Conservation (phyloP, 768 basidiomycete genomes). For the Mycena latifolia region DNA sequence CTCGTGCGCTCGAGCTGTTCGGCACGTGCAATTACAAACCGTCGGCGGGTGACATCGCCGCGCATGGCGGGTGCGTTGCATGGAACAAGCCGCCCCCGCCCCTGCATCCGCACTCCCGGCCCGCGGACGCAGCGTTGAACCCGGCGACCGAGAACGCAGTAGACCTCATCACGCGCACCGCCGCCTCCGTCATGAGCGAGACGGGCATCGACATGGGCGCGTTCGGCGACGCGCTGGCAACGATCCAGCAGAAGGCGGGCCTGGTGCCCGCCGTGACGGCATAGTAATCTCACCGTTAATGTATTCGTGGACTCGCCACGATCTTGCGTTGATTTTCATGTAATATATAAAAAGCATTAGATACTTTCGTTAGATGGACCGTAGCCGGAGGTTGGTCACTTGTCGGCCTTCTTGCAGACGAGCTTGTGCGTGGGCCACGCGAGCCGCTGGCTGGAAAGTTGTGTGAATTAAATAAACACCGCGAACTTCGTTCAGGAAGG, state of each 20-base stretch:
- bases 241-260: constrained; percentile 25
- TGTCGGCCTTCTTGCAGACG: constrained; percentile 33
- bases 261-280: not conserved
- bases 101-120: not conserved
- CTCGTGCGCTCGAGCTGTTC: constrained; percentile 60
- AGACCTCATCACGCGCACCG: constrained; percentile 23
- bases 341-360: not conserved
- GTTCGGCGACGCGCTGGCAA: constrained; percentile 23
- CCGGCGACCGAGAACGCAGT: not conserved
- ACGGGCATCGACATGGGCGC: constrained; percentile 28
- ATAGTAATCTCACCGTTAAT: too few species aligned
- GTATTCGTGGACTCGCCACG: too few species aligned
- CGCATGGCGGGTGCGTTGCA: not conserved
- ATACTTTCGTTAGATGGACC: too few species aligned
- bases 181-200: constrained; percentile 32
- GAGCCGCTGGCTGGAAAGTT: constrained; percentile 24
- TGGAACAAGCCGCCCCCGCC: not conserved
- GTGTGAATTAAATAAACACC: not conserved
- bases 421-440: constrained; percentile 38
- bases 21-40: constrained; percentile 55
- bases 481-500: not conserved
- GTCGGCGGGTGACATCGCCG: constrained; percentile 45
- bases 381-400: too few species aligned
- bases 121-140: not conserved
- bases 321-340: not conserved